Evolutionary conservation across 2,329 filamentous ascomycete genomes (phyloP), one percentile per base, ranked within the genome.

Genomic region (Aureobasidium lini): DNA sequence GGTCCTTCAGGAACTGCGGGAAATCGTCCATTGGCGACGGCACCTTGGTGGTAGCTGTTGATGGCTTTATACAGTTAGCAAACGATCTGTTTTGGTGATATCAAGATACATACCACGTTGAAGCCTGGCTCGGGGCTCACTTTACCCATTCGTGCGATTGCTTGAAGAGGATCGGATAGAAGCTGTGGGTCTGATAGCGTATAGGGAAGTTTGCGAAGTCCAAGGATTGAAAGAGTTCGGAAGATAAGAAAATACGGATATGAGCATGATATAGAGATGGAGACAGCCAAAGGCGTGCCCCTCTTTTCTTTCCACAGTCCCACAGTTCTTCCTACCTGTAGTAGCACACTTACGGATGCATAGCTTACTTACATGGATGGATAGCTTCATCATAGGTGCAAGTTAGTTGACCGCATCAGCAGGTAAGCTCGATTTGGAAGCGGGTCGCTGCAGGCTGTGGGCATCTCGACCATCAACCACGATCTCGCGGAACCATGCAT

Each of bases 291-390:
- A 56, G 40, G 31, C 52, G 13, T 36, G 52, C 52, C 52, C 52
- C 52, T 56, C 52, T 56, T 56, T 56, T 56, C 29, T 44, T 34
- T 40, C 37, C 31, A 54, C 40, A 46, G 40, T 44, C 32, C 50
- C 37, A 54, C 50, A 43, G n/a, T 40, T 23, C 9, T 15, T 31
- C 48, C 50, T 34, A 10, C 40, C 23, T 56, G 40, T 37, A 44
- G 52, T 46, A 54, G 29, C 39, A 56, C 50, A 34, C 32, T 23
- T 56, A 46, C 52, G 29, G 16, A 37, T 46, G 52, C 52, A 36
- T 18, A 56, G 34, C 52, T 56, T 37, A 56, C 52, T 36, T 28
- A 56, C 52, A 44, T 56, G 40, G 10, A 37, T 23, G 23, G 23
- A 23, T 23, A 23, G 23, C 23, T 56, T 16, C 52, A 56, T 46